Evolutionary conservation across 495 filamentous ascomycete genomes (phyloP).

Genomic region (Lasiosphaeria miniovina): DNA sequence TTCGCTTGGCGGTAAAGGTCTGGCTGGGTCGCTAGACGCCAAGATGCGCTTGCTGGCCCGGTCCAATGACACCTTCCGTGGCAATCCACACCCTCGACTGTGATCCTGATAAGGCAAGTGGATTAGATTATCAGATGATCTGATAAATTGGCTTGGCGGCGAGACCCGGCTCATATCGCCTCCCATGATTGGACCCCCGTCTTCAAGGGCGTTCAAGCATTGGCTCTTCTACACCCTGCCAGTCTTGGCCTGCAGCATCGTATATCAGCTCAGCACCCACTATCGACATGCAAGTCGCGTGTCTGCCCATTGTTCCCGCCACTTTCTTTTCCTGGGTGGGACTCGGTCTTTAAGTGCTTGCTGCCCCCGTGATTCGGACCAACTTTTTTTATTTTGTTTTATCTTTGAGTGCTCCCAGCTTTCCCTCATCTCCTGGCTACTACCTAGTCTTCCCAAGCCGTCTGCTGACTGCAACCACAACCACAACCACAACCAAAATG

Average conservation of each 20-base stretch:
- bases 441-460: too few species aligned
- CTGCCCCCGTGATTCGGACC: too few species aligned
- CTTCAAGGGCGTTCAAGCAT: too few species aligned
- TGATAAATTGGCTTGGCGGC: conserved; percentile 26
- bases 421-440: too few species aligned
- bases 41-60: not conserved
- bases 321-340: too few species aligned
- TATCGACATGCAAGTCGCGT: not conserved
- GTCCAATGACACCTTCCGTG: not conserved
- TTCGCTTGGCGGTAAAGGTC: not conserved
- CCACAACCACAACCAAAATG: conserved; percentile 4
- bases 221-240: too few species aligned
- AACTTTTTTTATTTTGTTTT: too few species aligned
- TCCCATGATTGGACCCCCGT: not conserved
- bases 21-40: not conserved
- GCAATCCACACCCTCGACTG: not conserved
- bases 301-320: too few species aligned
- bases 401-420: too few species aligned
- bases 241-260: not conserved
- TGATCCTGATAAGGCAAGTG: not conserved
- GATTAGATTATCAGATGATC: conserved; percentile 24
- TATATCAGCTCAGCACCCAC: not conserved
- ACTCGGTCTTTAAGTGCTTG: too few species aligned
- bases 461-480: not conserved
- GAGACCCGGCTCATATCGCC: conserved; percentile 5